Percentiles rank a stretch among this genome's conserved stretches.
phyloP scores from a whole-genome alignment of 2,329 filamentous ascomycete genomes.

The Aphanoascus verrucosus region DNA sequence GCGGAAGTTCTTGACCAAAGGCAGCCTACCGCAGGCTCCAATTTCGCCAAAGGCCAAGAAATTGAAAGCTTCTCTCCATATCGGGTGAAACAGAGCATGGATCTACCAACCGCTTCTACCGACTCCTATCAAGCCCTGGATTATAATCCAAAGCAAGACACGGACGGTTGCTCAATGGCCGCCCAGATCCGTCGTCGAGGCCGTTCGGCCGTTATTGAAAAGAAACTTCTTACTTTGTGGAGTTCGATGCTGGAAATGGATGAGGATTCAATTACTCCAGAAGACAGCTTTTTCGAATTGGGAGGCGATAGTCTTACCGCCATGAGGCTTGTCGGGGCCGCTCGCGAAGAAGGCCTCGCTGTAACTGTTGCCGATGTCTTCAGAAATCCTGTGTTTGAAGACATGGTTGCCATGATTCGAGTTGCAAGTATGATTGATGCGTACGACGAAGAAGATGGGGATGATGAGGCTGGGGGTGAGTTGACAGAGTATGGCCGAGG shows the following conservation, averaged over 20 bases:
- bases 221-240: conserved; percentile 32
- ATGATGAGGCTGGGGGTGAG: conserved; percentile 4
- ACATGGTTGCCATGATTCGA: conserved; percentile 26
- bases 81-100: background rate
- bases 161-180: conserved; percentile 13
- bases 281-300: conserved; percentile 36
- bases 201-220: conserved; percentile 23
- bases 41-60: background rate
- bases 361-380: conserved; percentile 38
- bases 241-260: conserved; percentile 28
- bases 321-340: conserved; percentile 34
- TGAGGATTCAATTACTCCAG: conserved; percentile 25
- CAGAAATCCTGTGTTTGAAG: conserved; percentile 32
- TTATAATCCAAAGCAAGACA: conserved; percentile 14
- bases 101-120: conserved; percentile 1
- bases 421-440: conserved; percentile 16
- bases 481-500: conserved; percentile 6
- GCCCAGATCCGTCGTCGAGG: conserved; percentile 13
- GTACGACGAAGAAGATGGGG: conserved; percentile 10
- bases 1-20: conserved; percentile 1
- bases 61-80: conserved; percentile 1
- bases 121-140: conserved; percentile 8
- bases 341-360: conserved; percentile 30
- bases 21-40: background rate
- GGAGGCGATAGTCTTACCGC: conserved; percentile 35